These are phyloP conservation scores for Aspergillus clavatus DNA, from an alignment of 2,329 filamentous ascomycete species.

Conservation along the genomic window DNA sequence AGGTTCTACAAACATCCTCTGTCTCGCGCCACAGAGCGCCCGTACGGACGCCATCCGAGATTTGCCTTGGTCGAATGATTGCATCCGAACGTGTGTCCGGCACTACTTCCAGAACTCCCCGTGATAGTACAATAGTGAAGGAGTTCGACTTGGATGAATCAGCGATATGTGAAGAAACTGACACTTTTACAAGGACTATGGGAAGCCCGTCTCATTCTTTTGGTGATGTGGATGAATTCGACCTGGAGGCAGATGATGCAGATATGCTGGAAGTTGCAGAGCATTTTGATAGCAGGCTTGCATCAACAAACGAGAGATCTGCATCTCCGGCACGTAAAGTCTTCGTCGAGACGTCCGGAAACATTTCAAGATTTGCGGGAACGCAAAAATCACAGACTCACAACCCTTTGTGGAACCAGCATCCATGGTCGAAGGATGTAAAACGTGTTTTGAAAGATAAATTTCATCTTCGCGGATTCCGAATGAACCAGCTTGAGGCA, in stretches of 20 bases:
- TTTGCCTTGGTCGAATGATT: background rate
- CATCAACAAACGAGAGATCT: constrained; percentile 11
- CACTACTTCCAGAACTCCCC: constrained; percentile 3
- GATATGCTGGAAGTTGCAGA: constrained; percentile 44
- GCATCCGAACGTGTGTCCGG: constrained; percentile 2
- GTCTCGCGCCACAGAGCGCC: constrained; percentile 1
- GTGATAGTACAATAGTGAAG: constrained; percentile 1
- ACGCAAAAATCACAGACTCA: constrained; percentile 30
- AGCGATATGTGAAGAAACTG: constrained; percentile 22
- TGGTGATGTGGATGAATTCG: constrained; percentile 37
- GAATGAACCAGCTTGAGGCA: constrained; percentile 86
- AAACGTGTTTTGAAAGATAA: constrained; percentile 71
- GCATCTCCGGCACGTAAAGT: constrained; percentile 27
- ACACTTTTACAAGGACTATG: constrained; percentile 39
- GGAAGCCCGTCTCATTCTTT: constrained; percentile 28
- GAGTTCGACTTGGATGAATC: constrained; percentile 19
- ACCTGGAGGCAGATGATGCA: constrained; percentile 41
- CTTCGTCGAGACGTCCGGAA: constrained; percentile 41
- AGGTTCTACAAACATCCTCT: background rate
- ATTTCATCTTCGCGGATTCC: constrained; percentile 81
- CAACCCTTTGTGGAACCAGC: constrained; percentile 49
- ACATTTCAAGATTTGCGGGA: constrained; percentile 26
- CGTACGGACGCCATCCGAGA: background rate
- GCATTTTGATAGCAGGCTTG: constrained; percentile 29
- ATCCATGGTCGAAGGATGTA: constrained; percentile 83